Base-by-base conservation (phyloP, 768 basidiomycete species). In the Hypsizygus marmoreus region DNA sequence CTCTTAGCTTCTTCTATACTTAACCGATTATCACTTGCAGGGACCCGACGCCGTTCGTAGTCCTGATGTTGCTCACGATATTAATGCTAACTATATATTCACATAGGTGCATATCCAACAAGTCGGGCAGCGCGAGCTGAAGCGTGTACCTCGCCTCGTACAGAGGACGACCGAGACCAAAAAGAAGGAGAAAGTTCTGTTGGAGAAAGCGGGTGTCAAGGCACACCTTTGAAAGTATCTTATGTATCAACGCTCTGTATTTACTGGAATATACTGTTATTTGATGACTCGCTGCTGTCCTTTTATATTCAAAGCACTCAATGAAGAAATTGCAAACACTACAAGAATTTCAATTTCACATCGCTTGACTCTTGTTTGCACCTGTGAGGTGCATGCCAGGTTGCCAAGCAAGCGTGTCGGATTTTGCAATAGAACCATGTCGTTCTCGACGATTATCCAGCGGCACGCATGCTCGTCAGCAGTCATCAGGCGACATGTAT, bases 51-150 rank as follows among this genome's bases (percentile, higher is more conserved):
- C 85, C 58, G 87, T 84, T 51, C 52, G 78, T 67, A 44, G 34
- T 32, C 8, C 43, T 38, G 29, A 16, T 38, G 34, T 14, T 12
- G 19, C 9, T n/a, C 34, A 25, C 26, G 44, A 56, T 22, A 9
- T 5, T 22, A 32, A 40, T 50, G 14, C 52, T 67, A 31, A 66
- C 31, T 48, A 3, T 41, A 40, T 37, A 13, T 23, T 35, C 29
- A 44, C 29, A 30, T 31, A 91, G 79, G 91, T 97, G 2, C 95
- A 98, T 68, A 86, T 97, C 40, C 92, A 95, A 64, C 95, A 98
- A 69, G 88, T 98, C 33, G 95, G 95, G 7, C 86, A 87, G 59
- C 74, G 84, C 34, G 95, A 97, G 68, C 73, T 97, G 53, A 88
- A 80, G 69, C 83, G 91, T 19, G 91, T 84, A 1, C 78, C 80